Evolutionary conservation across 176 grass and related monocot species (phyloP).

Genomic region (Oryza officinalis): DNA sequence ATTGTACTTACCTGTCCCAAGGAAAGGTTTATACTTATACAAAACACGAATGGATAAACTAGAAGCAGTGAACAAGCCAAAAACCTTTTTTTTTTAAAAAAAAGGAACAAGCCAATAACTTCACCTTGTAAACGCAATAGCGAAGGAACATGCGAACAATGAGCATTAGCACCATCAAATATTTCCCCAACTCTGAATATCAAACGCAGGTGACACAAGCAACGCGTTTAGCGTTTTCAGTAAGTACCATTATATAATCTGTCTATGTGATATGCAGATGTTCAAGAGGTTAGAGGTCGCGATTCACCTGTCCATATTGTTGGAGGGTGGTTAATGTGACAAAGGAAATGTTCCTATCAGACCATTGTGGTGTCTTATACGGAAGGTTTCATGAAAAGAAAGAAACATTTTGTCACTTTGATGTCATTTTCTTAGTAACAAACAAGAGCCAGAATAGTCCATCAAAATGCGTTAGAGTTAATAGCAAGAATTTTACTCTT

Average conservation of each 20-base stretch:
- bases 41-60: not conserved
- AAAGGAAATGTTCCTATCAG: constrained; percentile 4
- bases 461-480: not conserved
- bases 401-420: not conserved
- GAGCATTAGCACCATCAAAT: not conserved
- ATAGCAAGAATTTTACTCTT: not conserved
- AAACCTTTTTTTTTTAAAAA: too few relatives aligned
- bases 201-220: constrained; percentile 13
- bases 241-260: not conserved
- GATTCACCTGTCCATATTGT: not conserved
- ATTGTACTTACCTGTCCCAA: constrained; percentile 6
- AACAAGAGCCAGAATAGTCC: constrained; percentile 18
- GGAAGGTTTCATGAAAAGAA: constrained; percentile 30
- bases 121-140: constrained; percentile 33
- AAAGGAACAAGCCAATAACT: not conserved
- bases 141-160: constrained; percentile 3
- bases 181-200: not conserved
- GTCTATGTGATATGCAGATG: too few relatives aligned
- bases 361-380: constrained; percentile 22
- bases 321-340: constrained; percentile 32
- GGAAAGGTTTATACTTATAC: not conserved
- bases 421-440: not conserved
- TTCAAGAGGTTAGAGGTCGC: too few relatives aligned
- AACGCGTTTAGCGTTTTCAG: constrained; percentile 19
- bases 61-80: not conserved